These are phyloP conservation scores for Luzula sylvatica DNA, from an alignment of 176 grass and related monocot species.

Conservation along the genomic window DNA sequence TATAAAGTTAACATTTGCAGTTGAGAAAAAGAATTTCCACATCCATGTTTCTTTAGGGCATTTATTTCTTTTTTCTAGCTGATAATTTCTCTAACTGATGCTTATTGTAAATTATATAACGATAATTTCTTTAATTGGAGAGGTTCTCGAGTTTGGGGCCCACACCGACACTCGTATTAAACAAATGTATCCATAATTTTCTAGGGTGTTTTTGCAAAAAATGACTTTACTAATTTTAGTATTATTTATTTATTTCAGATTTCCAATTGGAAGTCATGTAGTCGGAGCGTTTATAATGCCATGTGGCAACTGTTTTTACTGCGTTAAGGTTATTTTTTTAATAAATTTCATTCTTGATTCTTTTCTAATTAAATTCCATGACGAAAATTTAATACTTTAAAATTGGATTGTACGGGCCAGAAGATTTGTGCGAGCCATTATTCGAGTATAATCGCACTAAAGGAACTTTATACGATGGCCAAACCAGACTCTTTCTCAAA, in stretches of 20 bases:
- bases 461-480: constrained; percentile 88
- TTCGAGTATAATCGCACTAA: too few species aligned
- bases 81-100: too few species aligned
- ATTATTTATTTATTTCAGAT: constrained; percentile 29
- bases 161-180: constrained; percentile 52
- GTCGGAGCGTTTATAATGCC: constrained; percentile 99
- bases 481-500: constrained; percentile 76
- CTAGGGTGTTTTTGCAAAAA: neutral
- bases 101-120: too few species aligned
- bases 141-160: constrained; percentile 77
- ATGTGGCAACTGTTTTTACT: constrained; percentile 94
- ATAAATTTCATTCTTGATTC: neutral
- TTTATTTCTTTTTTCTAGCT: too few species aligned
- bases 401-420: constrained; percentile 53
- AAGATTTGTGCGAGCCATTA: too few species aligned
- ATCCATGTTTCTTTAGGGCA: too few species aligned
- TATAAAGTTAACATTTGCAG: too few species aligned
- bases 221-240: too few species aligned
- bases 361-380: constrained; percentile 1
- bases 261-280: constrained; percentile 88
- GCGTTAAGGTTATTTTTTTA: constrained; percentile 60
- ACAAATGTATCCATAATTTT: constrained; percentile 43
- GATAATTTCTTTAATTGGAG: too few species aligned
- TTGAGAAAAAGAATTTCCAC: too few species aligned
- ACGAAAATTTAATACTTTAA: neutral